These are phyloP conservation scores for Pseudogymnoascus sp. DNA, from an alignment of 2,329 filamentous ascomycete species.

Conservation along the genomic window DNA sequence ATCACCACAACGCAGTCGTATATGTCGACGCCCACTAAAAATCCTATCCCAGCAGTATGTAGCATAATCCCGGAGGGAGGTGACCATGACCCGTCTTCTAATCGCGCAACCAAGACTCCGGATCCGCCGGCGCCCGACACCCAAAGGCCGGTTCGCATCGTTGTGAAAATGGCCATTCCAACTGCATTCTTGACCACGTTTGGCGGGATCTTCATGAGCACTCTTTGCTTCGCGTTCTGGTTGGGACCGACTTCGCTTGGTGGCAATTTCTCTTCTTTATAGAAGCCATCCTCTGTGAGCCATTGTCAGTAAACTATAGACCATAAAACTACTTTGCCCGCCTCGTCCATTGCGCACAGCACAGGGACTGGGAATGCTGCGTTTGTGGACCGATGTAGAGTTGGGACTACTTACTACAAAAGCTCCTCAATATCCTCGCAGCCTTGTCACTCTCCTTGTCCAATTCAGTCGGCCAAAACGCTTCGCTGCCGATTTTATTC, in stretches of 20 bases:
- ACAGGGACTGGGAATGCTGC: slow-evolving; percentile 17
- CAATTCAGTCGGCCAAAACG: slow-evolving; percentile 77
- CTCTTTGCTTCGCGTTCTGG: slow-evolving; percentile 45
- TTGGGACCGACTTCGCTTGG: slow-evolving; percentile 30
- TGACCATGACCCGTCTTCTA: slow-evolving; percentile 83
- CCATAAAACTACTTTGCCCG: neutral
- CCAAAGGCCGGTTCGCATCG: slow-evolving; percentile 90
- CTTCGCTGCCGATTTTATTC: slow-evolving; percentile 73
- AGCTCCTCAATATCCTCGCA: slow-evolving; percentile 79
- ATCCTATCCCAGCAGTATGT: slow-evolving; percentile 81
- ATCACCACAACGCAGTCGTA: slow-evolving; percentile 94
- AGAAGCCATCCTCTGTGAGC: slow-evolving; percentile 56
- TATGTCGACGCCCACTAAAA: slow-evolving; percentile 85
- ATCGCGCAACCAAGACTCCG: slow-evolving; percentile 75
- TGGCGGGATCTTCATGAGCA: slow-evolving; percentile 69
- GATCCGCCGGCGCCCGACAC: slow-evolving; percentile 85
- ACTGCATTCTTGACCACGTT: slow-evolving; percentile 83
- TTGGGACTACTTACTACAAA: slow-evolving; percentile 61
- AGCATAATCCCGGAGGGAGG: slow-evolving; percentile 85
- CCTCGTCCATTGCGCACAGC: neutral
- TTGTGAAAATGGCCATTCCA: slow-evolving; percentile 88
- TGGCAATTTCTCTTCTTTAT: slow-evolving; percentile 44
- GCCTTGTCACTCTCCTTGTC: slow-evolving; percentile 90
- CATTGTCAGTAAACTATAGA: neutral
- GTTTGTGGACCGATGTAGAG: slow-evolving; percentile 23